These are phyloP conservation scores for Stentor roeselii DNA, from an alignment of 73 alveolate species.

Conservation along the genomic window DNA sequence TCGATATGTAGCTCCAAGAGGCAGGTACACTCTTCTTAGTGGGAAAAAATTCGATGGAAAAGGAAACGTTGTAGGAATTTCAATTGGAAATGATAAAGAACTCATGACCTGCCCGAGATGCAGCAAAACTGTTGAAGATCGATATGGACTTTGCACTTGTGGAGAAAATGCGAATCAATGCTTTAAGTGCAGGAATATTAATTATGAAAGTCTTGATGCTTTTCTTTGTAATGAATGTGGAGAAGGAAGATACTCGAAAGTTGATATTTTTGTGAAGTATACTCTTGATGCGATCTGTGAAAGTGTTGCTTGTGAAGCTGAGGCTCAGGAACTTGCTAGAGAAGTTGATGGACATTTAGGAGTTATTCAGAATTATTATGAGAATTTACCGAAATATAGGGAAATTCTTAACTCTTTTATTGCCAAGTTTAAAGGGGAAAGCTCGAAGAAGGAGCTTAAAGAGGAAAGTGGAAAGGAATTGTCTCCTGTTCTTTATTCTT, in stretches of 20 bases:
- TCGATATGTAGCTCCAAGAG: neutral
- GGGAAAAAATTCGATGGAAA: neutral
- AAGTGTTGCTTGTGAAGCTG: slow-evolving; percentile 30
- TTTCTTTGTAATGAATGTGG: slow-evolving; percentile 66
- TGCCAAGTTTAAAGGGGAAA: slow-evolving; percentile 29
- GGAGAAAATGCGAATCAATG: slow-evolving; percentile 60
- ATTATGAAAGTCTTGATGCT: slow-evolving; percentile 56
- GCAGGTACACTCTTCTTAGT: neutral
- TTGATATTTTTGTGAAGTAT: slow-evolving; percentile 31
- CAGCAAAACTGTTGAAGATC: slow-evolving; percentile 46
- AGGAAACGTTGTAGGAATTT: slow-evolving; percentile 15
- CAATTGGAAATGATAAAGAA: slow-evolving; percentile 29
- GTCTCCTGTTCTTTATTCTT: slow-evolving; percentile 6
- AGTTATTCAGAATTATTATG: slow-evolving; percentile 30
- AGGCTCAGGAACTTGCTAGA: neutral
- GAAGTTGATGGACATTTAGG: slow-evolving; percentile 32
- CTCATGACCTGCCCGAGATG: slow-evolving; percentile 53
- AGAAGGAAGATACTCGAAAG: slow-evolving; percentile 37
- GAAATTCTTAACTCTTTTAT: slow-evolving; percentile 10
- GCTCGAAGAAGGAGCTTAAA: neutral
- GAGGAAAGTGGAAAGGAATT: slow-evolving; percentile 15
- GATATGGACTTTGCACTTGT: slow-evolving; percentile 52
- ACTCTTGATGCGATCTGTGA: slow-evolving; percentile 37
- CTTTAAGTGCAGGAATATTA: slow-evolving; percentile 52
- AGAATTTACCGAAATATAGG: slow-evolving; percentile 31